Evolutionary conservation across 2,329 filamentous ascomycete species (phyloP).

Genomic region (Epichloe sylvatica): DNA sequence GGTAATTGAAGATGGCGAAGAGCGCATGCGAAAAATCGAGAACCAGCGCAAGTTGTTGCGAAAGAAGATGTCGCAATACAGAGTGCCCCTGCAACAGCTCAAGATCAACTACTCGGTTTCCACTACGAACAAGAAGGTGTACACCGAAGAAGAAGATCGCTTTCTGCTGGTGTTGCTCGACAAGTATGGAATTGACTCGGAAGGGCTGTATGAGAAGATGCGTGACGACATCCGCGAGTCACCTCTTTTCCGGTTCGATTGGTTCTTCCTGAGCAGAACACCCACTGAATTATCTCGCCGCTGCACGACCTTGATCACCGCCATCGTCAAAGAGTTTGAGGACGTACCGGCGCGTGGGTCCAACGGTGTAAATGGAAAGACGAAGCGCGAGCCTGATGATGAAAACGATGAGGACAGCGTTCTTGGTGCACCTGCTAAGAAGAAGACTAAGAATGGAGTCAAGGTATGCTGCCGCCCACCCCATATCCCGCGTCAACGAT

Average conservation of each 20-base stretch:
- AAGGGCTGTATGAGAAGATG: constrained; percentile 82
- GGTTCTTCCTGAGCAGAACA: constrained; percentile 96
- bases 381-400: constrained; percentile 63
- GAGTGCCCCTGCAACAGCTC: constrained; percentile 93
- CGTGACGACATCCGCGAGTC: constrained; percentile 94
- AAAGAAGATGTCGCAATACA: constrained; percentile 92
- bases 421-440: constrained; percentile 67
- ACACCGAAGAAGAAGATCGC: constrained; percentile 94
- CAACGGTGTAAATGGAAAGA: constrained; percentile 51
- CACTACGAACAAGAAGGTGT: constrained; percentile 99
- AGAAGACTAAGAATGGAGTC: constrained; percentile 78
- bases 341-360: constrained; percentile 39
- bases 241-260: constrained; percentile 93
- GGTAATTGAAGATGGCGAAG: constrained; percentile 84
- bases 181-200: constrained; percentile 80
- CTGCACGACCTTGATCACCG: constrained; percentile 87
- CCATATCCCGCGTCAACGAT: background rate
- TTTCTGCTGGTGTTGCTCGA: constrained; percentile 91
- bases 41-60: constrained; percentile 85
- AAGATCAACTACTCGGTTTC: constrained; percentile 99
- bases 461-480: constrained; percentile 44
- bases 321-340: constrained; percentile 90
- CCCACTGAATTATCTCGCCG: constrained; percentile 83
- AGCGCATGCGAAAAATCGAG: constrained; percentile 74
- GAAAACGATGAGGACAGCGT: constrained; percentile 76